phyloP scores from a whole-genome alignment of 495 filamentous ascomycete species.

The Neurospora sp. region DNA sequence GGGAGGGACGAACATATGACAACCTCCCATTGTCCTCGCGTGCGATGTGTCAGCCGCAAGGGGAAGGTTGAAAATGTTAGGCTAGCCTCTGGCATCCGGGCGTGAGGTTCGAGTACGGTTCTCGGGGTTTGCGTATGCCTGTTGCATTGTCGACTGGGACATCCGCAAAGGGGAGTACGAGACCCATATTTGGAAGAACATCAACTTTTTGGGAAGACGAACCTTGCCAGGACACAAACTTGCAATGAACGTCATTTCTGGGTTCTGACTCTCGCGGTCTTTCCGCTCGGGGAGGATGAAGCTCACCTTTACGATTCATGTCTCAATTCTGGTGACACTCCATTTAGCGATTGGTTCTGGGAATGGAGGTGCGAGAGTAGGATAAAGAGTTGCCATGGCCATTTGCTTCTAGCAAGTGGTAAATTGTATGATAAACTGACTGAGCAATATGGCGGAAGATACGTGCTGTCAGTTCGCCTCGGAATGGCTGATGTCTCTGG shows the following conservation, averaged over 20 bases:
- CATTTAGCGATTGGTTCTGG: neutral
- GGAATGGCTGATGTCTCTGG: neutral
- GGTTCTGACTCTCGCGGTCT: neutral
- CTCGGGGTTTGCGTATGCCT: neutral
- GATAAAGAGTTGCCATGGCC: neutral
- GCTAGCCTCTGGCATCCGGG: neutral
- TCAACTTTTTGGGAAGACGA: neutral
- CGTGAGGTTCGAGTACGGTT: neutral
- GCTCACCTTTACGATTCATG: neutral
- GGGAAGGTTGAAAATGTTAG: neutral
- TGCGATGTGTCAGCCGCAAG: neutral
- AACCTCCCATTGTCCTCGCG: neutral
- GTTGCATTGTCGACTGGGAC: neutral
- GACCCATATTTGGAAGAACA: neutral
- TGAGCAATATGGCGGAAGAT: neutral
- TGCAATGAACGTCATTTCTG: neutral
- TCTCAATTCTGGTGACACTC: neutral
- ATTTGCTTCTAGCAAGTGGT: neutral
- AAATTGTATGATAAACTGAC: neutral
- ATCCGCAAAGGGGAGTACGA: neutral
- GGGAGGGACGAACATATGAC: neutral
- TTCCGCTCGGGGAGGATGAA: neutral
- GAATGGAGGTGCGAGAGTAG: neutral
- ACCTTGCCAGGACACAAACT: neutral
- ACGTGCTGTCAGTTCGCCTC: neutral